phyloP scores from a whole-genome alignment of 306 rosid species.

The Medicago arabica region DNA sequence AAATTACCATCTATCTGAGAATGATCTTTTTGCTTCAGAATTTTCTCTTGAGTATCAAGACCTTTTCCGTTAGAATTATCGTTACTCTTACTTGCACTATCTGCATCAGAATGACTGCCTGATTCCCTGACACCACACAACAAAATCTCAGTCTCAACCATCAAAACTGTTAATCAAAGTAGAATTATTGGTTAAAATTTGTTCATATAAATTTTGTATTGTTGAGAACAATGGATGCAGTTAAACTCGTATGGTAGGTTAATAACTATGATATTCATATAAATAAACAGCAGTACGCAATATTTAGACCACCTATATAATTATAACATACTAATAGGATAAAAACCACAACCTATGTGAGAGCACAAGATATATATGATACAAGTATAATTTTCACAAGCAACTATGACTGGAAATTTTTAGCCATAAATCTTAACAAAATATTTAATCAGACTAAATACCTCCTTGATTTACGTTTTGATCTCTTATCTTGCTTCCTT shows the following conservation, averaged over 20 bases:
- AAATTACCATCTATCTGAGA: constrained; percentile 60
- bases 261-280: not conserved
- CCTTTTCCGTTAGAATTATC: constrained; percentile 51
- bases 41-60: constrained; percentile 50
- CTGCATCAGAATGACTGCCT: constrained; percentile 57
- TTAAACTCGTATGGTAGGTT: not conserved
- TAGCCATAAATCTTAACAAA: not conserved
- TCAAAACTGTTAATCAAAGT: not conserved
- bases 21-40: constrained; percentile 49
- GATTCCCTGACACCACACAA: constrained; percentile 58
- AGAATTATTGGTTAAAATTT: not conserved
- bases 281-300: not conserved
- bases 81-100: constrained; percentile 55
- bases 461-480: constrained; percentile 82
- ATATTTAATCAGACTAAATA: constrained; percentile 33
- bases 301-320: not conserved
- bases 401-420: not conserved
- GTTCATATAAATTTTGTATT: too few relatives aligned
- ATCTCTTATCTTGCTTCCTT: constrained; percentile 65
- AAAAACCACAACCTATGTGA: not conserved
- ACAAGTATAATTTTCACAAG: constrained; percentile 10
- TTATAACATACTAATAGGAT: not conserved
- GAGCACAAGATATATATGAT: constrained; percentile 16
- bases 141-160: constrained; percentile 22
- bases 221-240: constrained; percentile 7